These are phyloP conservation scores for Oryza australiensis DNA, from an alignment of 176 grass and related monocot genomes.

Conservation along the genomic window DNA sequence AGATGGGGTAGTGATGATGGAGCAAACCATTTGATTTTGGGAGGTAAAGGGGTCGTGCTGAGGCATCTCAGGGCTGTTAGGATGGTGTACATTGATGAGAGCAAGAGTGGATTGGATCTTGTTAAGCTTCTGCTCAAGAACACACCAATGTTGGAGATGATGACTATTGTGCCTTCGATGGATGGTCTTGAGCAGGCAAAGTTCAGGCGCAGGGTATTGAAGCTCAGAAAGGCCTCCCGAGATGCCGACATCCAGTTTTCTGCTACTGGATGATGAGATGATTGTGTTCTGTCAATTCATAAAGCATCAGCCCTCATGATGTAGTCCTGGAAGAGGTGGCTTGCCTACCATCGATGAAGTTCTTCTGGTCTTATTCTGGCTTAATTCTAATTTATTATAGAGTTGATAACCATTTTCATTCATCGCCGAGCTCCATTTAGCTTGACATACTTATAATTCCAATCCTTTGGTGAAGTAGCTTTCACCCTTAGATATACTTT, in stretches of 20 bases:
- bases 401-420: slow-evolving; percentile 18
- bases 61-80: slow-evolving; percentile 50
- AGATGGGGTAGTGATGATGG: slow-evolving; percentile 32
- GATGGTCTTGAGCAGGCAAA: slow-evolving; percentile 61
- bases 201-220: slow-evolving; percentile 54
- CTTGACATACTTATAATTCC: slow-evolving; percentile 3
- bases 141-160: slow-evolving; percentile 39
- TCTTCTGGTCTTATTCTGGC: slow-evolving; percentile 4
- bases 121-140: slow-evolving; percentile 59
- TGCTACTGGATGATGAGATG: slow-evolving; percentile 30
- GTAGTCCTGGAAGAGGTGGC: neutral
- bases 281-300: slow-evolving; percentile 12
- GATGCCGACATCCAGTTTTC: slow-evolving; percentile 40
- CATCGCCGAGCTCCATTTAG: slow-evolving; percentile 1
- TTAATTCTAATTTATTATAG: neutral
- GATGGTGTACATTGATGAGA: slow-evolving; percentile 58
- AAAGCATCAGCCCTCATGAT: neutral
- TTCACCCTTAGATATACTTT: neutral
- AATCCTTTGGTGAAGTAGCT: neutral
- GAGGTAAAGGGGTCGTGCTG: slow-evolving; percentile 15
- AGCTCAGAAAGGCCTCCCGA: slow-evolving; percentile 41
- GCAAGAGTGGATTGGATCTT: slow-evolving; percentile 56
- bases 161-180: slow-evolving; percentile 62
- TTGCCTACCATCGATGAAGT: neutral
- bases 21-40: slow-evolving; percentile 1